Base-by-base conservation (phyloP, 805 yeast genomes). In the Danielia oregonensis region DNA sequence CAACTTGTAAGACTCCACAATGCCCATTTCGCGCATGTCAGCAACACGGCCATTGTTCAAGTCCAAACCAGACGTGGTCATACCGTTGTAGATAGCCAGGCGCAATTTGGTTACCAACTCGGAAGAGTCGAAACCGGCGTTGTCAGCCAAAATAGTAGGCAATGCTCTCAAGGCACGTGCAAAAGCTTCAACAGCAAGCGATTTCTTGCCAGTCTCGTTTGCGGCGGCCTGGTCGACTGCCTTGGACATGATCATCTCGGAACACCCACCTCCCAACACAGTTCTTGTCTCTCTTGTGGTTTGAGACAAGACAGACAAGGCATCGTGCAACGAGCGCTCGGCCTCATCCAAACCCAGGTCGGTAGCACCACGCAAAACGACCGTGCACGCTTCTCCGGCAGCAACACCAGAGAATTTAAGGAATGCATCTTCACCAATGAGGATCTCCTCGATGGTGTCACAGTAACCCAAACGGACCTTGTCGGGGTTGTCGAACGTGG, bases 211-310 rank as follows among this genome's bases (percentile, higher is more conserved):
- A 21, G 84, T 82, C 49, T 83, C 89, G 55, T 85, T 87, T 54
- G 89, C 94, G 12, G 97, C 96, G 21, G 78, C 82, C 41, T 81
- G 86, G 48, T 89, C 96, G 24, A 89, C 97, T 9, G 97, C 97
- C 61, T 85, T 86, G 12, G 97, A 84, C 98, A 93, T 93, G 51
- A 86, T 83, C 95, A 56, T 66, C 46, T 76, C 82, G 1, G 95
- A 80, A 52, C 95, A 86, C 17, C 97, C 97, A 44, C 96, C 97
- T 27, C 97, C 97, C 31, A 87, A 73, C 29, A 88, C 88, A 5
- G 96, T 88, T 59, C 91, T 79, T 5, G 97, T 86, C 52, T 87
- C 95, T 46, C 74, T 79, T 1, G 96, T 91, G 12, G 97, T 93
- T 63, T 93, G 97, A 1, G 96, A 86, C 35, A 93, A 71, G 9